Conservation (phyloP, 2,329 filamentous ascomycete genomes). For the Verticillium zaregamsianum region DNA sequence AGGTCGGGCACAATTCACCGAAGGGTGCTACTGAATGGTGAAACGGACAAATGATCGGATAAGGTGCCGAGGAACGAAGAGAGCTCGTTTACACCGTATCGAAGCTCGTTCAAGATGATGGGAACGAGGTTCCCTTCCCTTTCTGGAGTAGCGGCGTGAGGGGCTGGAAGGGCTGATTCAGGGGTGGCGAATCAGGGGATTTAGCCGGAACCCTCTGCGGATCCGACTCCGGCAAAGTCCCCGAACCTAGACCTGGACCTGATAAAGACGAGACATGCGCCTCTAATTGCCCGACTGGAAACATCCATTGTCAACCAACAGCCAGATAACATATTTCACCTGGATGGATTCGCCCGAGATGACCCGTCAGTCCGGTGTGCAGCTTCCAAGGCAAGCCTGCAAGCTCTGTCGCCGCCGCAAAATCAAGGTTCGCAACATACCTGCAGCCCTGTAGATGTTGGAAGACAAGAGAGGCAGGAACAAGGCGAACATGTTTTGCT, state of each 20-base stretch:
- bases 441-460: not conserved
- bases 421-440: not conserved
- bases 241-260: not conserved
- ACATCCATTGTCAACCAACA: not conserved
- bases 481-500: not conserved
- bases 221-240: not conserved
- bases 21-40: not conserved
- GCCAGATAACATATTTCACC: not conserved
- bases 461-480: not conserved
- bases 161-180: not conserved
- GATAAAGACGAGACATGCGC: not conserved
- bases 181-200: not conserved
- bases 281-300: not conserved
- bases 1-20: not conserved
- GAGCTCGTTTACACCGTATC: not conserved
- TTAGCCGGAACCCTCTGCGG: not conserved
- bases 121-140: not conserved
- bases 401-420: conserved; percentile 1
- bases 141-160: not conserved
- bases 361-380: not conserved
- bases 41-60: not conserved
- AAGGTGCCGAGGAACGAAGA: not conserved
- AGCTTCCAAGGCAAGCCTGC: not conserved
- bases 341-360: not conserved
- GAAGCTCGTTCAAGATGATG: not conserved